A percentile compares a stretch with the other conserved stretches of the same genome.
phyloP scores from a whole-genome alignment of 176 grass and related monocot genomes.

The Stipa capillata region DNA sequence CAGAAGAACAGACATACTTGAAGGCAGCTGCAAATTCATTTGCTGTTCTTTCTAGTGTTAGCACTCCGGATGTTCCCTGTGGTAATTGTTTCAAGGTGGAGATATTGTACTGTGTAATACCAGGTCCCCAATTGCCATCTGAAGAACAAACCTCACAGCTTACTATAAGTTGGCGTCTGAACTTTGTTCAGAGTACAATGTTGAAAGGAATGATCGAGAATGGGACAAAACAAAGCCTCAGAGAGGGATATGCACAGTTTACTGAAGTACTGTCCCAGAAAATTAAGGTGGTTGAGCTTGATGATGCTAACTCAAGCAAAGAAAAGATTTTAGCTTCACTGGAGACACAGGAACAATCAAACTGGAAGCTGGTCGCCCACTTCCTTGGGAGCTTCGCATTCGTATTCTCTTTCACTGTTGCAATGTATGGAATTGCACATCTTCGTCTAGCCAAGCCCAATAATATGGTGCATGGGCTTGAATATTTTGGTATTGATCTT shows the following conservation, averaged over 20 bases:
- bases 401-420: slow-evolving; percentile 47
- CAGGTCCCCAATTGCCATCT: slow-evolving; percentile 47
- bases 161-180: slow-evolving; percentile 71
- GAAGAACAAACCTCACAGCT: slow-evolving; percentile 60
- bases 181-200: slow-evolving; percentile 94
- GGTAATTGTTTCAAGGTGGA: slow-evolving; percentile 79
- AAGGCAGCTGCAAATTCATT: slow-evolving; percentile 56
- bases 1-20: slow-evolving; percentile 79
- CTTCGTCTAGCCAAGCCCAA: slow-evolving; percentile 48
- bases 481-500: slow-evolving; percentile 83
- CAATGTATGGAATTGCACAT: slow-evolving; percentile 51
- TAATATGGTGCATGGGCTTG: slow-evolving; percentile 60
- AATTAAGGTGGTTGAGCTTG: slow-evolving; percentile 47
- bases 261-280: slow-evolving; percentile 67
- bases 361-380: slow-evolving; percentile 52
- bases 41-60: slow-evolving; percentile 56
- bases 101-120: slow-evolving; percentile 57
- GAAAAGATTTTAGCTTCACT: slow-evolving; percentile 76
- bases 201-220: slow-evolving; percentile 94
- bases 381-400: slow-evolving; percentile 87
- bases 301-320: slow-evolving; percentile 52
- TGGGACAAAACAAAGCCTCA: slow-evolving; percentile 70
- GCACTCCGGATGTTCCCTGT: slow-evolving; percentile 78
- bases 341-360: slow-evolving; percentile 59
- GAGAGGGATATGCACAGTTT: slow-evolving; percentile 74